Conservation (phyloP, 108 stramenopile genomes). For the Nitzschia inconspicua region DNA sequence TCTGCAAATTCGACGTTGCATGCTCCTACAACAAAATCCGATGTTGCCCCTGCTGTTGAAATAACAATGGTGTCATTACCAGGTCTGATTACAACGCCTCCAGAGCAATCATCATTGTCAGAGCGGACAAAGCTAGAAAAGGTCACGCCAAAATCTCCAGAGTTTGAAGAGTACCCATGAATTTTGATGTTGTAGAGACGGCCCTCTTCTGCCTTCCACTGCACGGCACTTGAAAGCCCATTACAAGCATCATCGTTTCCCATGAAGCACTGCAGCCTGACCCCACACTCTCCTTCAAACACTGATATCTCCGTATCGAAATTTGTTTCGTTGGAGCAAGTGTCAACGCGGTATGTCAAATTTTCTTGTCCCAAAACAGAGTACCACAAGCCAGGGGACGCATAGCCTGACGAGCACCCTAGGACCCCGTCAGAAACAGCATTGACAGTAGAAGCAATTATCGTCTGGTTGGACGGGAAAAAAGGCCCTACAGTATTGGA, state of each 20-base stretch:
- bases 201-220: neutral
- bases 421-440: neutral
- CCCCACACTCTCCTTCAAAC: slow-evolving; percentile 7
- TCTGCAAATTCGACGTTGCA: neutral
- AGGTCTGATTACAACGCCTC: neutral
- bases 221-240: slow-evolving; percentile 5
- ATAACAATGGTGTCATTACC: neutral
- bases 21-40: neutral
- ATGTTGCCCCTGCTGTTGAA: neutral
- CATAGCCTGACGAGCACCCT: neutral
- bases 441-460: neutral
- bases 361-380: slow-evolving; percentile 4
- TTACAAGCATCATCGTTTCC: slow-evolving; percentile 9
- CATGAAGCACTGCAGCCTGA: slow-evolving; percentile 8
- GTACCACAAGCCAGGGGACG: slow-evolving; percentile 21
- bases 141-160: slow-evolving; percentile 11
- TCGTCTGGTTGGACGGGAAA: neutral
- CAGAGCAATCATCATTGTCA: slow-evolving; percentile 9
- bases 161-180: neutral
- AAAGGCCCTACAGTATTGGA: too few species aligned
- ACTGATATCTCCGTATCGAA: slow-evolving; percentile 14
- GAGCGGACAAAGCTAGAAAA: slow-evolving; percentile 3
- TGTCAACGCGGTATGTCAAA: neutral
- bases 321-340: slow-evolving; percentile 14
- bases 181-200: slow-evolving; percentile 4